Base-by-base conservation (phyloP, 169 alveolate species). In the Theileria sp. region DNA sequence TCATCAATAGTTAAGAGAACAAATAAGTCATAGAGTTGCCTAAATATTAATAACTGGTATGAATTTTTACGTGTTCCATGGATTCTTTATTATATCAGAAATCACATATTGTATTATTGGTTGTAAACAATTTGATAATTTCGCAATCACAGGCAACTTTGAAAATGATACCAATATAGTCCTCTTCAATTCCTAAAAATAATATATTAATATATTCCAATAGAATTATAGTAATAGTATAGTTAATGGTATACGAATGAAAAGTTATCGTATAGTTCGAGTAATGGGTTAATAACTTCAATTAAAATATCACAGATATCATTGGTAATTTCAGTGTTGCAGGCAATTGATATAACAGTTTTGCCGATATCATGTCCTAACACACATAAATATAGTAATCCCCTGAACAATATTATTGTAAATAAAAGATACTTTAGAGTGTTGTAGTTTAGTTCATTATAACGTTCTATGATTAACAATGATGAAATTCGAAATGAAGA, bases 91-190 rank as follows among this genome's bases (percentile, higher is more conserved):
- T 44, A 81, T 25, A 30, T 75, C 88, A 0, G 73, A 56, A 8
- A 81, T 69, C 6, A 81, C 71, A 56, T 81, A 58, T 79, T 81
- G 84, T 25, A 81, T 51, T 3, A 75, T 64, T 51, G 88, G 88
- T 62, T 81, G 88, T n/a, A 81, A 78, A n/a, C 75, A 70, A 75
- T 80, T 80, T 74, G 88, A 54, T 54, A 81, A 66, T 58, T 75
- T 72, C 38, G 23, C 50, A 26, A 49, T 38, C 25, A 36, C 60
- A 5, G 88, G 88, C 60, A 81, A 51, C 23, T 44, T 50, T 17
- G 88, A 61, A 32, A 81, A 79, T 34, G 88, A 60, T 13, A 78
- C 13, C 67, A 81, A 67, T n/a, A 81, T 15, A 30, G 62, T 75
- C 72, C n/a, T 30, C 36, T 81, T 78, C 76, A 81, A 75, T 8